Percentiles rank a stretch among this genome's conserved stretches.
phyloP scores from a whole-genome alignment of 225 moss, liverwort and hornwort genomes.

The Asterella californica region DNA sequence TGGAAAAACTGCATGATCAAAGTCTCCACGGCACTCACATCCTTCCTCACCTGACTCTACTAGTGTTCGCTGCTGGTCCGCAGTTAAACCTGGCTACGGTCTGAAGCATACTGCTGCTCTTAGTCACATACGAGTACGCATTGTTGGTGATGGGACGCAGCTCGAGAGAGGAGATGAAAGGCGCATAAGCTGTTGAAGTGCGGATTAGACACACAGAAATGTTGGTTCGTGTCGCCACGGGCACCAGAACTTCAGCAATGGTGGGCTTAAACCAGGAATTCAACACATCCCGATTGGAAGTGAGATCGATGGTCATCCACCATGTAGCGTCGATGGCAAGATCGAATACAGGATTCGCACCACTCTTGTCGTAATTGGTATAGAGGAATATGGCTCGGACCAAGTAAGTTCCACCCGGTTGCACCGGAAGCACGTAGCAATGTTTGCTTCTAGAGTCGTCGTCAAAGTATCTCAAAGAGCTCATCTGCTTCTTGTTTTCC shows the following conservation, averaged over 20 bases:
- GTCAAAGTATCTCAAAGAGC: constrained; percentile 27
- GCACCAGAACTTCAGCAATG: constrained; percentile 23
- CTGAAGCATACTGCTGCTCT: constrained; percentile 22
- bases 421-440: constrained; percentile 33
- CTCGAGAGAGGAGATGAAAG: constrained; percentile 35
- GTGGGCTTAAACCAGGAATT: constrained; percentile 25
- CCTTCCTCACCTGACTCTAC: constrained; percentile 24
- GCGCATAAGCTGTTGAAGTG: constrained; percentile 10
- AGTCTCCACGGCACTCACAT: constrained; percentile 9
- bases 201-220: constrained; percentile 31
- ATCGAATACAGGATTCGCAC: constrained; percentile 17
- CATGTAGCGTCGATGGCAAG: constrained; percentile 26
- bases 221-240: constrained; percentile 7
- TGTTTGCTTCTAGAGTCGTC: constrained; percentile 21
- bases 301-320: constrained; percentile 27
- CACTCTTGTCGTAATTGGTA: constrained; percentile 22
- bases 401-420: constrained; percentile 15
- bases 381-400: constrained; percentile 29
- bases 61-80: constrained; percentile 7
- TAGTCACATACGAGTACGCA: constrained; percentile 19
- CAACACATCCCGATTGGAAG: neutral
- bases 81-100: constrained; percentile 25
- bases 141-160: constrained; percentile 28
- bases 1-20: constrained; percentile 3
- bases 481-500: constrained; percentile 28